These are phyloP conservation scores for Mucor piriformis DNA, from an alignment of 371 early-diverging fungal species.

Conservation along the genomic window DNA sequence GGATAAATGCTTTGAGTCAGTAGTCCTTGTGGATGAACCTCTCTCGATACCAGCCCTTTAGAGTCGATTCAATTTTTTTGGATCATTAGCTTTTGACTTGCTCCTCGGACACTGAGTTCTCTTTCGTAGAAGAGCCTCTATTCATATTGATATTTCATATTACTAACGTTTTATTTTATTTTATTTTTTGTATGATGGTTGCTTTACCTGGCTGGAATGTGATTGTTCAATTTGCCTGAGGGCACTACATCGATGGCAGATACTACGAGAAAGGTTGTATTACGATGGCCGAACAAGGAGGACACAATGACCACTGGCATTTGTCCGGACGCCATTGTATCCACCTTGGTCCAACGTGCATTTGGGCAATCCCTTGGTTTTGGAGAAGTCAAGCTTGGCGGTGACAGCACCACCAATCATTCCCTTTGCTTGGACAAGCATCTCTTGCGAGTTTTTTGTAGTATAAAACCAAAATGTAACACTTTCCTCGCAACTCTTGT, in stretches of 20 bases:
- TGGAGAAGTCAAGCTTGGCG: conserved; percentile 37
- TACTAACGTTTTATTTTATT: conserved; percentile 14
- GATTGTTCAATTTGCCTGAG: conserved; percentile 12
- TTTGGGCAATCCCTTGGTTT: conserved; percentile 32
- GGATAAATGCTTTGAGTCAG: conserved; percentile 18
- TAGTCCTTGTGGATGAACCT: conserved; percentile 19
- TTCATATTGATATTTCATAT: conserved; percentile 18
- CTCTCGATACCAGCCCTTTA: conserved; percentile 17
- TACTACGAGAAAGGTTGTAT: conserved; percentile 13
- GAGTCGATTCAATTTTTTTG: conserved; percentile 12
- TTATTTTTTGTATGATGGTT: conserved; percentile 11
- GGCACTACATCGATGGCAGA: conserved; percentile 10
- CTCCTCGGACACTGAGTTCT: conserved; percentile 9
- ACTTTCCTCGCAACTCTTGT: too few species aligned
- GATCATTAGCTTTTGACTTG: conserved; percentile 9
- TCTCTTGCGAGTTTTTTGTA: too few species aligned
- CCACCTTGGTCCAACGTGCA: conserved; percentile 31
- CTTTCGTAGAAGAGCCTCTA: conserved; percentile 11
- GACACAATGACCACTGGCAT: conserved; percentile 14
- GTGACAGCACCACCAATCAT: conserved; percentile 30
- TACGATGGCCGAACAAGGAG: conserved; percentile 24
- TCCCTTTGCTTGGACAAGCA: conserved; percentile 34
- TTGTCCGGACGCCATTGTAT: conserved; percentile 32
- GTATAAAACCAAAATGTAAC: too few species aligned
- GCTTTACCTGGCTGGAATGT: conserved; percentile 15